phyloP scores from a whole-genome alignment of 1,284 basidiomycete genomes.

The Takashimella koratensis region DNA sequence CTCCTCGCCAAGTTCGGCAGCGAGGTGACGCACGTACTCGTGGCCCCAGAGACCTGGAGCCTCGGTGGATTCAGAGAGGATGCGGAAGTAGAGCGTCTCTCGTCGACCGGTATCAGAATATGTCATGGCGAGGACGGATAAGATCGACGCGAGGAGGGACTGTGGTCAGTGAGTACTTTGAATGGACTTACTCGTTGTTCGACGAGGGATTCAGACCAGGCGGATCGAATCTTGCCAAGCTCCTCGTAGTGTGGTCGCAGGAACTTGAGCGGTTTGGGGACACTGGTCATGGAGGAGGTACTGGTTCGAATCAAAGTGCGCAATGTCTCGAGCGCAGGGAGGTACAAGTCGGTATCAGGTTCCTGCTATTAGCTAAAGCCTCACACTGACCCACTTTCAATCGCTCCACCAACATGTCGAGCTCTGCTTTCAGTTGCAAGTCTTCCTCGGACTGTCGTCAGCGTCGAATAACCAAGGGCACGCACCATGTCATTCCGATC shows the following conservation, averaged over 20 bases:
- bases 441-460: conserved; percentile 83
- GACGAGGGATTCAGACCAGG: conserved; percentile 61
- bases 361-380: conserved; percentile 58
- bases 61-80: conserved; percentile 74
- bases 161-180: conserved; percentile 41
- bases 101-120: conserved; percentile 95
- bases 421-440: conserved; percentile 84
- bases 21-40: conserved; percentile 96
- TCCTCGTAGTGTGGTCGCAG: conserved; percentile 91
- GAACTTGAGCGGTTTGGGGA: conserved; percentile 99
- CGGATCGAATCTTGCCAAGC: conserved; percentile 74
- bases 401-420: conserved; percentile 96
- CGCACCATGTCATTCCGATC: background rate
- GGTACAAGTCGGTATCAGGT: conserved; percentile 75
- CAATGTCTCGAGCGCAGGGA: conserved; percentile 88
- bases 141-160: conserved; percentile 95
- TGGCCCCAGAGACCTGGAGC: conserved; percentile 97
- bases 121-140: conserved; percentile 99
- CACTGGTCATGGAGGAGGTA: conserved; percentile 99
- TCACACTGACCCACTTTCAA: conserved; percentile 63
- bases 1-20: conserved; percentile 94
- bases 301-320: conserved; percentile 92
- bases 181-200: conserved; percentile 65
- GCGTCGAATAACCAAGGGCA: background rate
- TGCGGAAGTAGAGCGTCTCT: conserved; percentile 88